phyloP scores from a whole-genome alignment of 345 rosid genomes.

The Euphorbia pulcherrima region DNA sequence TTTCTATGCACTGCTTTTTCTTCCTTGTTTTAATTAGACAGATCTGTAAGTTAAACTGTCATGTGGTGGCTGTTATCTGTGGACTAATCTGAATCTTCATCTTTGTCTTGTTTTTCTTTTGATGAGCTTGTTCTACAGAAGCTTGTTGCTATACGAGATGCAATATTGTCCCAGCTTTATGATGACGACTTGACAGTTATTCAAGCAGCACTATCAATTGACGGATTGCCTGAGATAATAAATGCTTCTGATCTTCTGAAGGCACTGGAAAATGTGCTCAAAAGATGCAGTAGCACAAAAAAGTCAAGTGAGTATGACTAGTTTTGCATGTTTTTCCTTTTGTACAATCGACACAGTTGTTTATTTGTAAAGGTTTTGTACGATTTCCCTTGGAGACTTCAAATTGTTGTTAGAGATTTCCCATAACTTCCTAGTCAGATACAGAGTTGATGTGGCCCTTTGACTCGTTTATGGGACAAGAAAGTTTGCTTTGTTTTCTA shows the following conservation, averaged over 20 bases:
- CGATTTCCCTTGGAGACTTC: too few species aligned
- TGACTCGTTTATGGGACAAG: too few species aligned
- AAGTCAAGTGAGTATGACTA: slow-evolving; percentile 46
- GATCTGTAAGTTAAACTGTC: not conserved
- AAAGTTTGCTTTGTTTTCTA: too few species aligned
- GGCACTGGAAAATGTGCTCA: slow-evolving; percentile 48
- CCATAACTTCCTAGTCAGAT: too few species aligned
- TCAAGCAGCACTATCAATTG: slow-evolving; percentile 60
- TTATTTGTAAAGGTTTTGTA: not conserved
- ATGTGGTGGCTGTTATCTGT: not conserved
- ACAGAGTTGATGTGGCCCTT: too few species aligned
- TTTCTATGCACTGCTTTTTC: not conserved
- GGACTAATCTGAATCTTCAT: not conserved
- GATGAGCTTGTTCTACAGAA: slow-evolving; percentile 44
- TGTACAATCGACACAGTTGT: not conserved
- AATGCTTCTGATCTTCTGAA: slow-evolving; percentile 51
- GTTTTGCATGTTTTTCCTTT: not conserved
- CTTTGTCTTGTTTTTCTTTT: not conserved
- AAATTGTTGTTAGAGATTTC: too few species aligned
- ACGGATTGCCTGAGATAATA: slow-evolving; percentile 51
- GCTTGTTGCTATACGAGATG: slow-evolving; percentile 59
- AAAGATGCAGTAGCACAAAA: slow-evolving; percentile 48
- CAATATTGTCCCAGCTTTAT: slow-evolving; percentile 58
- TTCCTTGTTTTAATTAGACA: not conserved
- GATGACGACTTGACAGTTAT: slow-evolving; percentile 84